Base-by-base conservation (phyloP, 768 basidiomycete genomes). In the Amanita jacksonii region DNA sequence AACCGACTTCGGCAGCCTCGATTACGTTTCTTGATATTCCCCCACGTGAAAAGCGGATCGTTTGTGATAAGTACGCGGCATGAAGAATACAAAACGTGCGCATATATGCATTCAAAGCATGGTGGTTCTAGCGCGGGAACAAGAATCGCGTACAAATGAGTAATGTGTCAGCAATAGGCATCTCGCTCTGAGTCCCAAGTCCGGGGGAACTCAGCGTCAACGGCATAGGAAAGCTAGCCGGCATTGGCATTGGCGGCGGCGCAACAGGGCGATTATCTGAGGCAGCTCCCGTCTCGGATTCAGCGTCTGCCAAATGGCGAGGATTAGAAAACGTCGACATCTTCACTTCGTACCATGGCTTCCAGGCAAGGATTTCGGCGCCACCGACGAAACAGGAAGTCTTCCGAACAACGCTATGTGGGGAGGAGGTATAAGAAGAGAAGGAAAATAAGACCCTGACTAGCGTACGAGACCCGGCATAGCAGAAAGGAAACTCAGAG, bases 261-360 rank as follows among this genome's bases (percentile, higher is more conserved):
- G 38, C 40, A 8, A 10, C 18, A 6, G 3, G 7, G 38, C 12
- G 20, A n/a, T 5, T 13, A 42, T 5, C 31, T 5, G 18, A 32
- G 3, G 9, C 41, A 9, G 18, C 12, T 8, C 3, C 32, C 24
- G 5, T 13, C 3, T 12, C 24, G 12, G 1, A 23, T 18, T n/a
- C n/a, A n/a, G n/a, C n/a, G n/a, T n/a, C 8, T 22, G 8, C 23
- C n/a, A 27, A 2, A 33, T n/a, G 33, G 33, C 25, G 13, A 27
- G 18, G 3, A 7, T 5, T n/a, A n/a, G n/a, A n/a, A n/a, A n/a
- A n/a, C n/a, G n/a, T n/a, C n/a, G n/a, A n/a, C n/a, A 30, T 13
- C 25, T 45, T 38, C n/a, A 45, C 28, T 45, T 45, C 44, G 15
- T 38, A 36, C 44, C 44, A 45, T 1, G 44, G 44, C 25, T 16